These are phyloP conservation scores for Tricholoma furcatifolium DNA, from an alignment of 768 basidiomycete species.

Conservation along the genomic window DNA sequence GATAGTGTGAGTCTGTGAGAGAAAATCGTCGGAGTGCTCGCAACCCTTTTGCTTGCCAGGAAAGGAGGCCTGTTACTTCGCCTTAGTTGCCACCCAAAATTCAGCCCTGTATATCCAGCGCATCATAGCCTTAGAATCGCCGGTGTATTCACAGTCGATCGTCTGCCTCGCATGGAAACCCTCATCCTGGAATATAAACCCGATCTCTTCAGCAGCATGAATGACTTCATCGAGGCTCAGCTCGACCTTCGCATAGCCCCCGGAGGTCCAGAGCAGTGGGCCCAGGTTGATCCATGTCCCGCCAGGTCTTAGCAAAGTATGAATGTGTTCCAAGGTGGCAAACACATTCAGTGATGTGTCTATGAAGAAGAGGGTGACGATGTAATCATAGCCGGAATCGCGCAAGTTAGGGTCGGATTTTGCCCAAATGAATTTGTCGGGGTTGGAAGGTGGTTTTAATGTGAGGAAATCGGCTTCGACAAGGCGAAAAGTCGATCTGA, in stretches of 20 bases:
- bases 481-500: slow-evolving; percentile 41
- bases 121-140: slow-evolving; percentile 66
- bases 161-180: slow-evolving; percentile 32
- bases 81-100: slow-evolving; percentile 61
- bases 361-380: slow-evolving; percentile 68
- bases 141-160: slow-evolving; percentile 66
- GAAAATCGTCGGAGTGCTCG: no score
- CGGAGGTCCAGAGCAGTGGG: slow-evolving; percentile 62
- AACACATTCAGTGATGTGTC: slow-evolving; percentile 58
- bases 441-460: slow-evolving; percentile 23
- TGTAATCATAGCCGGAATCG: slow-evolving; percentile 48
- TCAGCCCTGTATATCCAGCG: slow-evolving; percentile 66
- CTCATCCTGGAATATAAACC: slow-evolving; percentile 43
- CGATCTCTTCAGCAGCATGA: slow-evolving; percentile 46
- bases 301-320: slow-evolving; percentile 53
- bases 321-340: slow-evolving; percentile 55
- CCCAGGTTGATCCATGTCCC: slow-evolving; percentile 75
- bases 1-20: no score
- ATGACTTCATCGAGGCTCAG: slow-evolving; percentile 66
- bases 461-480: slow-evolving; percentile 60
- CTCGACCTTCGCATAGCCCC: slow-evolving; percentile 53
- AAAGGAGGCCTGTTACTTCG: slow-evolving; percentile 14
- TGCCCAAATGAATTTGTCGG: slow-evolving; percentile 17
- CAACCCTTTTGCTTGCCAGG: not conserved
- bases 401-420: slow-evolving; percentile 1